A percentile compares a stretch with the other conserved stretches of the same genome.
phyloP scores from a whole-genome alignment of 2,329 filamentous ascomycete genomes.

The Mycosphaerelloides madeirae region DNA sequence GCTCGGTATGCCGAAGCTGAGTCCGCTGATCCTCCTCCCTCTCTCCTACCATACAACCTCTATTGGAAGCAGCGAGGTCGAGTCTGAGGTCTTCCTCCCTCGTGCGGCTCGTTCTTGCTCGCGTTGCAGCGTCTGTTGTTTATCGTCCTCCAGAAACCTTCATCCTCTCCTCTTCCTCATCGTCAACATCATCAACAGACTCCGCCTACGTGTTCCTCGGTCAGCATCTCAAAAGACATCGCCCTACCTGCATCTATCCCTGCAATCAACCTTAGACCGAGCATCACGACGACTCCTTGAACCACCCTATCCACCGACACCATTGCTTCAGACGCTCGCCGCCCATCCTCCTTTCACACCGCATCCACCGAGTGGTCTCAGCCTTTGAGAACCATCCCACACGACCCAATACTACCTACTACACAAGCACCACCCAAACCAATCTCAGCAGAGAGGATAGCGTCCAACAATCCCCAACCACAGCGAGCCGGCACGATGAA shows the following conservation, averaged over 20 bases:
- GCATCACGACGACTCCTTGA: not conserved
- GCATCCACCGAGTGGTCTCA: not conserved
- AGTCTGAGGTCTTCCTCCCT: no score
- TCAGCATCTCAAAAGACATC: not conserved
- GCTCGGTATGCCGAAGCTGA: no score
- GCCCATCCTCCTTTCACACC: conserved; percentile 9
- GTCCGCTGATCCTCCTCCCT: no score
- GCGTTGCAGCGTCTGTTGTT: no score
- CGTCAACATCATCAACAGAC: not conserved
- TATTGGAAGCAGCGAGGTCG: no score
- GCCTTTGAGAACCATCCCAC: not conserved
- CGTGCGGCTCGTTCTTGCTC: no score
- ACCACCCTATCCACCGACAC: not conserved
- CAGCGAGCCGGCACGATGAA: conserved; percentile 32
- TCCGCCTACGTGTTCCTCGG: not conserved
- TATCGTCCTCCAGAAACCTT: not conserved
- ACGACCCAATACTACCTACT: not conserved
- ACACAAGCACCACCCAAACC: conserved; percentile 3
- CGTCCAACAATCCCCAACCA: not conserved
- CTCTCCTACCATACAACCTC: no score
- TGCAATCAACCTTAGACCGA: not conserved
- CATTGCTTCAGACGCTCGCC: conserved; percentile 5
- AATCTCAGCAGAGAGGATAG: not conserved
- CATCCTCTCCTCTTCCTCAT: not conserved
- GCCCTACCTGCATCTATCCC: not conserved